Conservation (phyloP, 352 stramenopile species). For the Globisporangium acanthophoron region DNA sequence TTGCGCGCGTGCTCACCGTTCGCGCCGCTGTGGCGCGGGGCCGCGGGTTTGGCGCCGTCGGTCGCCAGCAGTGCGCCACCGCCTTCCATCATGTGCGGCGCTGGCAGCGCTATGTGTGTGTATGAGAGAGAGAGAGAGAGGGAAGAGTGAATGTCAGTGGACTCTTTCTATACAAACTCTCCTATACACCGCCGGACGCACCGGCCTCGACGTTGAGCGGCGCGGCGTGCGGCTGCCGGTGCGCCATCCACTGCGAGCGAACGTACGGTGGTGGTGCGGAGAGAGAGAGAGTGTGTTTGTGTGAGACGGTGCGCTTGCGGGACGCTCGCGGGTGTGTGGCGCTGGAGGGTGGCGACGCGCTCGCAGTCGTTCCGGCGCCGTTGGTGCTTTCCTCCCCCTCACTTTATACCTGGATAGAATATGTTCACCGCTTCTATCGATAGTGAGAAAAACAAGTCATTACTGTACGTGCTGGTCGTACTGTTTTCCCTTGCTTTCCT, state of each 20-base stretch:
- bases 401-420: no score
- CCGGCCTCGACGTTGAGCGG: not conserved
- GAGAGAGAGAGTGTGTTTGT: not conserved
- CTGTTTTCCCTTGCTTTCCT: no score
- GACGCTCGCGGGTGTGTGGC: no score
- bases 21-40: slow-evolving; percentile 7
- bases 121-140: no score
- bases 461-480: no score
- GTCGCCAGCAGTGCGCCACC: slow-evolving; percentile 9
- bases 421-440: no score
- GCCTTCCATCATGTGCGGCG: slow-evolving; percentile 14
- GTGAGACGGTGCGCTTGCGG: no score
- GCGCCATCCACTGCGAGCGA: slow-evolving; percentile 1
- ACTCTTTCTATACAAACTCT: not conserved
- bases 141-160: not conserved
- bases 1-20: slow-evolving; percentile 11
- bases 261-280: not conserved
- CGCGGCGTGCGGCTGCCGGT: slow-evolving; percentile 8
- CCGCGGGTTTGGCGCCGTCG: not conserved
- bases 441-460: no score
- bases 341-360: no score
- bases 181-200: not conserved
- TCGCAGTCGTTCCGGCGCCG: no score
- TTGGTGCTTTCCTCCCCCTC: no score
- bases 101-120: not conserved